These are phyloP conservation scores for Backusella westeae DNA, from an alignment of 192 early-diverging fungal genomes.

Conservation along the genomic window DNA sequence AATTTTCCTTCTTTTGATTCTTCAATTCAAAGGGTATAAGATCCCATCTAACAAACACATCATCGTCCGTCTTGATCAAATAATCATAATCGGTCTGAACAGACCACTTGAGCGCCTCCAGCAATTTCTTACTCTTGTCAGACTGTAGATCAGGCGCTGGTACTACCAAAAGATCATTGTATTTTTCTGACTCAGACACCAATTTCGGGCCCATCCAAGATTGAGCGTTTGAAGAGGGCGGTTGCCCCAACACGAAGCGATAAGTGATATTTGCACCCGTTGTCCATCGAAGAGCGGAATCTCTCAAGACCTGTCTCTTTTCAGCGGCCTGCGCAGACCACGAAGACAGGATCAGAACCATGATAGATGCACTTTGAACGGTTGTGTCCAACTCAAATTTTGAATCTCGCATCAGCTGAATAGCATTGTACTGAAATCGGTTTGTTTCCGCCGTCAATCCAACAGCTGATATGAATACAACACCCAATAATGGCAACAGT, in stretches of 20 bases:
- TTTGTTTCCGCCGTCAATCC: constrained; percentile 42
- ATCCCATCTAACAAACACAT: constrained; percentile 60
- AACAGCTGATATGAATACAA: constrained; percentile 48
- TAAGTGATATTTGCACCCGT: constrained; percentile 41
- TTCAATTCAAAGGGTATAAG: constrained; percentile 39
- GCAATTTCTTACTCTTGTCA: constrained; percentile 51
- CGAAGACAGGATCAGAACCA: constrained; percentile 53
- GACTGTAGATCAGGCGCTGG: constrained; percentile 47
- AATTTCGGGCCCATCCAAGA: constrained; percentile 42
- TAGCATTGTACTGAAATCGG: constrained; percentile 37
- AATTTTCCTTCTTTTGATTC: constrained; percentile 39
- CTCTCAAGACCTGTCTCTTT: constrained; percentile 44
- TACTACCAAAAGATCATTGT: constrained; percentile 52
- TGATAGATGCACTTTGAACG: constrained; percentile 14
- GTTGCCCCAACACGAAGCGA: constrained; percentile 53
- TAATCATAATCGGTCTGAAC: constrained; percentile 47
- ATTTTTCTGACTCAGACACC: constrained; percentile 39
- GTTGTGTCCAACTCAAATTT: constrained; percentile 24
- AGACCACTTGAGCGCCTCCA: constrained; percentile 53
- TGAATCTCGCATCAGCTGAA: constrained; percentile 25
- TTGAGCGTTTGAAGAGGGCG: constrained; percentile 39
- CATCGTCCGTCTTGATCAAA: constrained; percentile 57
- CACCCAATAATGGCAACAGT: constrained; percentile 48
- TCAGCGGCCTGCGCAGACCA: constrained; percentile 44
- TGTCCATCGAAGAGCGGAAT: constrained; percentile 39